phyloP scores from a whole-genome alignment of 352 stramenopile species.

The Phytopythium helicoides region DNA sequence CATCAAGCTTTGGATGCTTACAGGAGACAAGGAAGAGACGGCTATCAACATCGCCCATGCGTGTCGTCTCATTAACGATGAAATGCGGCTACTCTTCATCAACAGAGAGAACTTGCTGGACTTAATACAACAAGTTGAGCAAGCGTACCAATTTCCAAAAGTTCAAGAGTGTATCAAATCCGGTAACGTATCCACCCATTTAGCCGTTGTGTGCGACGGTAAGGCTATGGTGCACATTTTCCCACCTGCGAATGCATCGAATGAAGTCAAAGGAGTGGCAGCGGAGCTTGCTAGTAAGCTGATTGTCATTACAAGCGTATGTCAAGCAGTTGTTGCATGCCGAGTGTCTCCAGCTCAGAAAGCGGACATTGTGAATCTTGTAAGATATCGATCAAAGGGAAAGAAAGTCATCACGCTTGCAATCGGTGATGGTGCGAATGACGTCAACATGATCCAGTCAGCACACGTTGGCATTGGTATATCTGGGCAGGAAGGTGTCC shows the following conservation, averaged over 20 bases:
- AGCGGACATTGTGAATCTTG: constrained; percentile 72
- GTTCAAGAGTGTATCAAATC: constrained; percentile 45
- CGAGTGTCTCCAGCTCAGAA: constrained; percentile 85
- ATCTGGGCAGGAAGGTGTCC: constrained; percentile 87
- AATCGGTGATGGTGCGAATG: constrained; percentile 94
- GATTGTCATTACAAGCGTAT: constrained; percentile 56
- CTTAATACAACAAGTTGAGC: constrained; percentile 49
- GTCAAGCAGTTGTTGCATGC: constrained; percentile 74
- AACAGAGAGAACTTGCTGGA: constrained; percentile 46
- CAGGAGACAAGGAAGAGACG: constrained; percentile 93
- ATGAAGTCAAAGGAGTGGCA: constrained; percentile 27
- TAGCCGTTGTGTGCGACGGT: constrained; percentile 65
- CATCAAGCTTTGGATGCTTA: constrained; percentile 96
- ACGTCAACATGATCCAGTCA: constrained; percentile 95
- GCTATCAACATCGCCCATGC: constrained; percentile 92
- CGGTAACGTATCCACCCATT: constrained; percentile 40
- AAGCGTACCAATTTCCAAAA: constrained; percentile 36
- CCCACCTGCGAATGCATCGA: constrained; percentile 41
- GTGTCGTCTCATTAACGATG: constrained; percentile 67
- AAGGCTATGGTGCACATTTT: constrained; percentile 77
- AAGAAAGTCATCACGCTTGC: constrained; percentile 81
- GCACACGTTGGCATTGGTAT: constrained; percentile 94
- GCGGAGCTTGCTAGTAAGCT: constrained; percentile 54
- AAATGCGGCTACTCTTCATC: constrained; percentile 52
- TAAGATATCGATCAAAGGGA: constrained; percentile 44